Evolutionary conservation across 345 rosid genomes (phyloP), one percentile per base, ranked within the genome.

Genomic region (Sonneratia alba): DNA sequence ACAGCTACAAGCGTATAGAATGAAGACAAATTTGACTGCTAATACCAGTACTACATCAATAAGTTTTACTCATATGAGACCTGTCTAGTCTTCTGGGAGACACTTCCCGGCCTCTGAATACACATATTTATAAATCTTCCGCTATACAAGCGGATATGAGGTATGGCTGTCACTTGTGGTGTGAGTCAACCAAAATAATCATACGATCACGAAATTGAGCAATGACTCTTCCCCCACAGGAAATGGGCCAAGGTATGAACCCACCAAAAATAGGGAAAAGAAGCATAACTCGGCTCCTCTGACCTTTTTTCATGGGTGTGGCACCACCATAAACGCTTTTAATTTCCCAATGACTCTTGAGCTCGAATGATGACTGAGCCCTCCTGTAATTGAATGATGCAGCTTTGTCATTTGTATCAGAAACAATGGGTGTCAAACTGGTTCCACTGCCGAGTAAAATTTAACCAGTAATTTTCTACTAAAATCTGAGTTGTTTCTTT

Each of bases 401-500:
- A 69, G 66, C 66, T 62, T 62, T 69, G 51, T 69, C 59, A 69
- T 48, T 19, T 8, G 32, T 38, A 27, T 22, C 37, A n/a, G 76
- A 70, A 36, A 69, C 69, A 22, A 27, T 22, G 38, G 14, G 59
- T 53, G 63, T 57, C 63, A 57, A 57, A 57, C 7, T 21, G 38
- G 32, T 18, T 72, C 70, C 43, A 34, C 70, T 15, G 38, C 34
- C 63, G 48, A 34, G 51, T 38, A 62, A 62, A 62, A 10, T 72
- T 24, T 16, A 64, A 64, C 63, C 63, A 48, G 53, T 37, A 40
- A 63, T 63, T 72, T 63, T 53, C 74, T 14, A 45, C 45, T 63
- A 65, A 34, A 65, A 72, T 27, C 66, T 62, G 66, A 62, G 36
- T 27, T 57, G 49, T 69, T 71, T 72, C 71, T 76, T 72, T 75